phyloP scores from a whole-genome alignment of 805 yeast genomes.

The Helenozyma baotianmanensis region DNA sequence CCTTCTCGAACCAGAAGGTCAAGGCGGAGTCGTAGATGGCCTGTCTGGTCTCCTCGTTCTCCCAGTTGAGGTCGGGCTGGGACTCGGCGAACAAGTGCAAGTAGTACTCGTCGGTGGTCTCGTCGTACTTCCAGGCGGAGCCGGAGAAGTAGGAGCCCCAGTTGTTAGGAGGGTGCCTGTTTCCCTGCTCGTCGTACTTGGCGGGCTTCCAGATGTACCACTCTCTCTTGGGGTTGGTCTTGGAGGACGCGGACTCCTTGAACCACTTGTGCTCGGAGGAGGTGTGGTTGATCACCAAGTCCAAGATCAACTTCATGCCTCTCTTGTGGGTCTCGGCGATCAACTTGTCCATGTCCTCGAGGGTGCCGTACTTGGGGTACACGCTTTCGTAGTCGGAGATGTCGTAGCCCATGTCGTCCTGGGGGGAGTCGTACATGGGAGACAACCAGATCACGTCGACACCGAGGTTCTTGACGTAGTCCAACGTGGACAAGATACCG shows the following conservation, averaged over 20 bases:
- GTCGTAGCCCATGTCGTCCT: conserved; percentile 62
- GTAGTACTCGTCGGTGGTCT: conserved; percentile 50
- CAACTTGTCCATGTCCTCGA: conserved; percentile 48
- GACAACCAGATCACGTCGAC: conserved; percentile 53
- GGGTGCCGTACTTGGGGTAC: conserved; percentile 49
- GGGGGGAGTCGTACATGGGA: conserved; percentile 57
- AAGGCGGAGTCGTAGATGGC: conserved; percentile 45
- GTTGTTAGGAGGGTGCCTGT: conserved; percentile 52
- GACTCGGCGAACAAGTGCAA: conserved; percentile 47
- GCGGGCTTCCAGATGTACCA: conserved; percentile 59
- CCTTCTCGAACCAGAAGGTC: conserved; percentile 51
- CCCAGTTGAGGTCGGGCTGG: conserved; percentile 65
- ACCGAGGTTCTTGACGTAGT: conserved; percentile 47
- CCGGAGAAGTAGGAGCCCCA: conserved; percentile 53
- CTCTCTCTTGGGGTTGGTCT: conserved; percentile 51
- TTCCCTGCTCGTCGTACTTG: conserved; percentile 43
- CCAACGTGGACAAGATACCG: conserved; percentile 49
- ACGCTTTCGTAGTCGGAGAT: conserved; percentile 50
- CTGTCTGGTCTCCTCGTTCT: conserved; percentile 36
- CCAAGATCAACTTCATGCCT: conserved; percentile 49
- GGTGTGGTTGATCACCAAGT: conserved; percentile 57
- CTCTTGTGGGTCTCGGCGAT: conserved; percentile 44
- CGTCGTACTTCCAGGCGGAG: conserved; percentile 56
- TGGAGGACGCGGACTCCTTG: conserved; percentile 48
- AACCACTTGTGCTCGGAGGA: conserved; percentile 56